Evolutionary conservation across 2,329 filamentous ascomycete species (phyloP).

Genomic region (Pezicula carpinea): DNA sequence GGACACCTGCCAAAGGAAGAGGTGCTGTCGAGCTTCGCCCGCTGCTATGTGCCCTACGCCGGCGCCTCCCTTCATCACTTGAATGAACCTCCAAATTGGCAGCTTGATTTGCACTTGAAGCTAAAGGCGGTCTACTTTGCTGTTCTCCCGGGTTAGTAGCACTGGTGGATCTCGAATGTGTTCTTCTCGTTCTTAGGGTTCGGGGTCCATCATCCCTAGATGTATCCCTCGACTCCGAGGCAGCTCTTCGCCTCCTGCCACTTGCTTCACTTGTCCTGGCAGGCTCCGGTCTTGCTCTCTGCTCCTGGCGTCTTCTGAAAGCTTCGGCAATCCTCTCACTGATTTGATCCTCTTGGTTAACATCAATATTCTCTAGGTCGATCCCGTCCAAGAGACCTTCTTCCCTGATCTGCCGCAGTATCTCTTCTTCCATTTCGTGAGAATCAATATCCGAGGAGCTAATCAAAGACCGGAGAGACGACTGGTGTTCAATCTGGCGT

Average conservation of each 20-base stretch:
- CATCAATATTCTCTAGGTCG: conserved; percentile 81
- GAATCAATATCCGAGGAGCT: conserved; percentile 74
- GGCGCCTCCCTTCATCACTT: conserved; percentile 40
- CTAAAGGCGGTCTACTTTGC: conserved; percentile 42
- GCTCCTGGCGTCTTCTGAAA: conserved; percentile 71
- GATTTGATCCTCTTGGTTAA: conserved; percentile 81
- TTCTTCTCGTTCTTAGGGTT: conserved; percentile 25
- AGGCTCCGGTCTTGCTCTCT: conserved; percentile 46
- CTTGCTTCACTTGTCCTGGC: conserved; percentile 37
- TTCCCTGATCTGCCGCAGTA: conserved; percentile 81
- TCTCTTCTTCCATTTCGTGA: conserved; percentile 78
- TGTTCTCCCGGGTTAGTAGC: conserved; percentile 41
- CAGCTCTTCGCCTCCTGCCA: conserved; percentile 26
- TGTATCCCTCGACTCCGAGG: conserved; percentile 21
- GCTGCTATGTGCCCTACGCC: conserved; percentile 49
- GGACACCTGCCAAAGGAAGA: conserved; percentile 33
- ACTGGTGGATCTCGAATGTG: conserved; percentile 43
- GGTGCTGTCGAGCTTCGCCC: conserved; percentile 51
- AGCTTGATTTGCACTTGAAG: conserved; percentile 40
- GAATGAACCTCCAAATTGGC: conserved; percentile 44
- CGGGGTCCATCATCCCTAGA: conserved; percentile 20
- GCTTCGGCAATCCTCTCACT: conserved; percentile 88
- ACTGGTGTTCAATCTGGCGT: conserved; percentile 79
- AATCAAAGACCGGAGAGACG: conserved; percentile 79
- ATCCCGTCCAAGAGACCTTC: conserved; percentile 85